Percentiles rank a stretch among this genome's conserved stretches.
Evolutionary conservation across 2,329 filamentous ascomycete genomes (phyloP).

Genomic region (Tolypocladium tropicale): DNA sequence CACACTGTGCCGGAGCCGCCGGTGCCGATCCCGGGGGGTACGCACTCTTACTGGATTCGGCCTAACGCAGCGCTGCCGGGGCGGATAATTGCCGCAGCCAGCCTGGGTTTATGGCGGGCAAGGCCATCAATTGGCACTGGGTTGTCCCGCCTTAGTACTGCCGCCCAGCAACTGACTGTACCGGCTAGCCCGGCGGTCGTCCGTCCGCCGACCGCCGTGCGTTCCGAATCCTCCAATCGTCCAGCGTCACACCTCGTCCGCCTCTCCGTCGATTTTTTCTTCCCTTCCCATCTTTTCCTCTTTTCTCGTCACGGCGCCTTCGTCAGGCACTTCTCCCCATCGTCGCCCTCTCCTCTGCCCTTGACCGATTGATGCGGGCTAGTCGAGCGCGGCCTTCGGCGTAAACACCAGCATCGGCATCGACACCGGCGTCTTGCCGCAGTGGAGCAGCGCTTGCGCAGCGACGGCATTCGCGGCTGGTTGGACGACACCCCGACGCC

Average conservation of each 20-base stretch:
- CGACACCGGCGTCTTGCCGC: background rate
- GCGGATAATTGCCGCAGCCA: background rate
- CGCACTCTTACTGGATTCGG: background rate
- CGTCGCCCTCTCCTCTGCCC: background rate
- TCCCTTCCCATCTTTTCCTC: too few relatives aligned
- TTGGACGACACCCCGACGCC: background rate
- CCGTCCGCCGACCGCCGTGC: background rate
- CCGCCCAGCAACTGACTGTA: background rate
- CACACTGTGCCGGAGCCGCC: background rate
- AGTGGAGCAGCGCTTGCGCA: background rate
- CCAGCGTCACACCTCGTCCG: background rate
- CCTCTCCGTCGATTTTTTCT: background rate
- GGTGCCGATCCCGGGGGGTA: background rate
- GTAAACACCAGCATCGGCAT: background rate
- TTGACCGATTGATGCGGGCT: background rate
- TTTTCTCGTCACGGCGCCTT: background rate
- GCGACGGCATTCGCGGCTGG: background rate
- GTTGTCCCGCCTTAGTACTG: background rate
- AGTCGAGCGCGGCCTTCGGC: background rate
- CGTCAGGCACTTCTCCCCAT: background rate
- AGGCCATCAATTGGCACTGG: background rate
- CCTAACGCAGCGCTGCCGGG: background rate
- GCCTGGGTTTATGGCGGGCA: background rate
- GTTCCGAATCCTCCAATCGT: background rate
- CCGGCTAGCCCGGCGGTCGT: background rate